Percentiles rank a stretch among this genome's conserved stretches.
Evolutionary conservation across 805 yeast genomes (phyloP).

Genomic region (Kodamaea jinghongensis): DNA sequence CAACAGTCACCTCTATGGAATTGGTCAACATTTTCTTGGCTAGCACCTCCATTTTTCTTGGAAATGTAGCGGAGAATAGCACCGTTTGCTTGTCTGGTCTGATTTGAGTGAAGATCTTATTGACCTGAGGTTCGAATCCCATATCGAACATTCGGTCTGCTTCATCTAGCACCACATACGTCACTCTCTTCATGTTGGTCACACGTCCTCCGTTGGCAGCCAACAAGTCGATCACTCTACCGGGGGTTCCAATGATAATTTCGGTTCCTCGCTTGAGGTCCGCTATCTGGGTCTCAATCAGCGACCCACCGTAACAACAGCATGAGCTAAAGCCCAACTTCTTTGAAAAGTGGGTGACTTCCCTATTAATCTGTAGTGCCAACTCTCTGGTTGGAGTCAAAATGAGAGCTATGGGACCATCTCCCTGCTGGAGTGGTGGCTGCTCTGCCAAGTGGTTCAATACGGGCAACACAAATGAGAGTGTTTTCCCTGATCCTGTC

Average conservation of each 20-base stretch:
- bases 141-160: conserved; percentile 96
- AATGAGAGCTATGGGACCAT: conserved; percentile 77
- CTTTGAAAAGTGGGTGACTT: conserved; percentile 56
- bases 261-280: conserved; percentile 75
- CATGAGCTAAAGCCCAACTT: conserved; percentile 51
- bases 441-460: conserved; percentile 82
- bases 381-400: conserved; percentile 92
- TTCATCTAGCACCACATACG: conserved; percentile 89
- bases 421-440: conserved; percentile 39
- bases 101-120: conserved; percentile 68
- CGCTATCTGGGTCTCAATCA: conserved; percentile 77
- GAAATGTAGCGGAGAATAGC: conserved; percentile 92
- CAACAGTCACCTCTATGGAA: conserved; percentile 78
- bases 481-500: conserved; percentile 95
- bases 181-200: conserved; percentile 61
- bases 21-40: conserved; percentile 61
- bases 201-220: conserved; percentile 81
- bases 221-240: conserved; percentile 83
- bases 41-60: conserved; percentile 69
- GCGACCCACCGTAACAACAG: conserved; percentile 91
- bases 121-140: conserved; percentile 96
- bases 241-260: conserved; percentile 90
- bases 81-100: conserved; percentile 89
- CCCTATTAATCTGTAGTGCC: conserved; percentile 77
- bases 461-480: conserved; percentile 82